Evolutionary conservation across 2,329 filamentous ascomycete genomes (phyloP), one percentile per base, ranked within the genome.

Genomic region (Alternaria brassicae): DNA sequence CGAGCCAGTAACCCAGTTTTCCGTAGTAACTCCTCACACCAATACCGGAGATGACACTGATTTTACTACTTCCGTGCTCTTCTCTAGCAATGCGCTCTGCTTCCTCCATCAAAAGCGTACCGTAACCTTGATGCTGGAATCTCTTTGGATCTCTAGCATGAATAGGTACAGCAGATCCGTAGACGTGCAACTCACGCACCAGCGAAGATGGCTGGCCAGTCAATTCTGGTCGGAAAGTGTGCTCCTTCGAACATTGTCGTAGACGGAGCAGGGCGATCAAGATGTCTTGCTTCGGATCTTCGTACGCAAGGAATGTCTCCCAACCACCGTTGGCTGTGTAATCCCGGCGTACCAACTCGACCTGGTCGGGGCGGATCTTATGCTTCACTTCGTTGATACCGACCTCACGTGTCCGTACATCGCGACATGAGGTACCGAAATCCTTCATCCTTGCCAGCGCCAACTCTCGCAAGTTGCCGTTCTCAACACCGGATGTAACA

Each of bases 301-400:
- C 95, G 73, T 99, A 99, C 1, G 95, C 93, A 5, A 99, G 83
- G 81, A 99, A 99, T 0, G 95, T 99, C 80, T 99, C 95, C 95
- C 95, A 99, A 23, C 95, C 96, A 37, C 91, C 93, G 76, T 99
- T 99, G 67, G 95, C 95, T 0, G 88, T 86, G 78, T 99, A 99
- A 80, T 99, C 95, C 66, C 95, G 86, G 25, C 95, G 89, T 28
- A 99, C 90, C 19, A 99, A 88, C 82, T 99, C 95, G 58, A 99
- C 91, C 77, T 99, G 94, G 67, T 93, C 96, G 0, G 95, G 95
- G 1, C 94, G 86, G 68, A 99, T 97, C 83, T 98, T 98, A 83
- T 99, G 89, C 83, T 99, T 99, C 66, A 99, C 94, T 81, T 99
- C 95, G 77, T 99, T 99, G 80, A 99, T 93, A 59, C 95, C 95